phyloP scores from a whole-genome alignment of 257 asterid species.

The Nicotiana benthamiana region DNA sequence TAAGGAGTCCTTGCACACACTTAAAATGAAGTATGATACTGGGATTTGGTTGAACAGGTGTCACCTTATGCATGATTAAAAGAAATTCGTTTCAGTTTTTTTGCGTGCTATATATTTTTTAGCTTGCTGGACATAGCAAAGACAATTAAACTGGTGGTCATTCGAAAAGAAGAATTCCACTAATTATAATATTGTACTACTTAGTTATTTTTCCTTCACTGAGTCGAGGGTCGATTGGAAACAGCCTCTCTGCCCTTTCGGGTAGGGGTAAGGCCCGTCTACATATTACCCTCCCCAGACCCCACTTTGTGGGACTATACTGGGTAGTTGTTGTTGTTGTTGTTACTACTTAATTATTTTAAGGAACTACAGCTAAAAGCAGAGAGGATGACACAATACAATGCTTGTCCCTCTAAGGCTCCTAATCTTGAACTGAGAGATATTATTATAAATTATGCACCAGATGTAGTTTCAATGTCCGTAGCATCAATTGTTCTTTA shows the following conservation, averaged over 20 bases:
- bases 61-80: not conserved
- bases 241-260: too few species aligned
- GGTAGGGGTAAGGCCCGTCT: too few species aligned
- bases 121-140: not conserved
- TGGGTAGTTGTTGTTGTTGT: too few species aligned
- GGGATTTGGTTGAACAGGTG: not conserved
- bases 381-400: not conserved
- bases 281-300: too few species aligned
- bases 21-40: not conserved
- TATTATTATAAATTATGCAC: not conserved
- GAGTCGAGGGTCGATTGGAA: too few species aligned
- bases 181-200: not conserved
- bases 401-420: not conserved
- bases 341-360: not conserved
- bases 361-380: not conserved
- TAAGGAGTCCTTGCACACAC: not conserved
- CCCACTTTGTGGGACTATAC: too few species aligned
- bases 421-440: not conserved
- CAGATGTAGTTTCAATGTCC: not conserved
- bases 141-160: not conserved
- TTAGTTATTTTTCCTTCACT: too few species aligned
- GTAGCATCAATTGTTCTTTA: not conserved
- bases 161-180: not conserved
- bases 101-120: too few species aligned
- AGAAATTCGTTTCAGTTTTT: not conserved